phyloP scores from a whole-genome alignment of 805 yeast genomes.

The Metahyphopichia silvanorum region DNA sequence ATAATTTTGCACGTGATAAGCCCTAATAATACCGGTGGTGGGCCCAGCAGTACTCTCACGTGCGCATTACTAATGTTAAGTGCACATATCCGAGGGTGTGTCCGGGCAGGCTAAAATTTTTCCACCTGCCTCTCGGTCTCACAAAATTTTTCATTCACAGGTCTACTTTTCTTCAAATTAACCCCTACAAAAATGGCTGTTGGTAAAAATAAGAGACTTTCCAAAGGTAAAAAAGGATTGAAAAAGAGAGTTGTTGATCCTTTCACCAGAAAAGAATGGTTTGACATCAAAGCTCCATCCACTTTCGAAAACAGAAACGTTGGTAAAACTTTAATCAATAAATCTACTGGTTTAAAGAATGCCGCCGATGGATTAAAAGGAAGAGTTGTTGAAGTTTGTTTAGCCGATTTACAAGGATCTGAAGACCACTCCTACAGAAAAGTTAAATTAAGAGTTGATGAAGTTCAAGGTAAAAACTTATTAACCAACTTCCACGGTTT shows the following conservation, averaged over 20 bases:
- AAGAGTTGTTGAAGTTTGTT: slow-evolving; percentile 87
- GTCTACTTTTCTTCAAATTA: too few relatives aligned
- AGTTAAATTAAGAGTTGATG: slow-evolving; percentile 92
- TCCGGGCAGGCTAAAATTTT: too few relatives aligned
- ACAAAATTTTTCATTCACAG: too few relatives aligned
- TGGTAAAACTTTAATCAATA: slow-evolving; percentile 96
- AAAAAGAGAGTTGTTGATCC: slow-evolving; percentile 99
- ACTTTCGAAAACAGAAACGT: slow-evolving; percentile 95
- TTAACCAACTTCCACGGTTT: slow-evolving; percentile 98
- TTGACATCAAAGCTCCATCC: slow-evolving; percentile 94
- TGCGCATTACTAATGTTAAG: too few relatives aligned
- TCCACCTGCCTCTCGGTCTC: too few relatives aligned
- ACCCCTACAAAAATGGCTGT: slow-evolving; percentile 65
- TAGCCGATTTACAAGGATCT: slow-evolving; percentile 94
- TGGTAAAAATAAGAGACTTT: slow-evolving; percentile 85
- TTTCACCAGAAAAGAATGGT: slow-evolving; percentile 97
- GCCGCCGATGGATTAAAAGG: slow-evolving; percentile 96
- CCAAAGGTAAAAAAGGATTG: slow-evolving; percentile 86
- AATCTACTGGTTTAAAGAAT: slow-evolving; percentile 92
- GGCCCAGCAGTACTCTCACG: too few relatives aligned
- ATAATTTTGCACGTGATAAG: too few relatives aligned
- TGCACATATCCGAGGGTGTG: too few relatives aligned
- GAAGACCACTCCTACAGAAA: slow-evolving; percentile 97
- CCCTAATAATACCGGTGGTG: too few relatives aligned
- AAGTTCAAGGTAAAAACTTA: slow-evolving; percentile 95